These are phyloP conservation scores for Hymenoscyphus repandus DNA, from an alignment of 2,329 filamentous ascomycete genomes.

Conservation along the genomic window DNA sequence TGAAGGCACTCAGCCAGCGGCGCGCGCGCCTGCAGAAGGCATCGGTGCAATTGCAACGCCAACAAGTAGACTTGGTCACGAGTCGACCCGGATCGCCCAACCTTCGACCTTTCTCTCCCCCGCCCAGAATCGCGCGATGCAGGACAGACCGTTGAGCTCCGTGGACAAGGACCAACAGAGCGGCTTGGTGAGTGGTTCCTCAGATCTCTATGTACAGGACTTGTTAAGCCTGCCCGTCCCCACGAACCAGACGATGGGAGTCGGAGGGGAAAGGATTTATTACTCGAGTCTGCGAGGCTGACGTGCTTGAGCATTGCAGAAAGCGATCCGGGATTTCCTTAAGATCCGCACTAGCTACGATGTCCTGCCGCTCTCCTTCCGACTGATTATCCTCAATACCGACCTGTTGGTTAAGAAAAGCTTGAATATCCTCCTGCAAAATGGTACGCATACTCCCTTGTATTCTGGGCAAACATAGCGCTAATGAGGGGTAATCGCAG, in stretches of 20 bases:
- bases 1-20: constrained; percentile 27
- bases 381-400: constrained; percentile 92
- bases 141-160: constrained; percentile 45
- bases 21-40: constrained; percentile 16
- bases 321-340: constrained; percentile 89
- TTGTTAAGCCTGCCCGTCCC: background rate
- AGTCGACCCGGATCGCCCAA: constrained; percentile 30
- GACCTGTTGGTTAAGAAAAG: constrained; percentile 95
- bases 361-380: constrained; percentile 91
- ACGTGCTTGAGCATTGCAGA: constrained; percentile 45
- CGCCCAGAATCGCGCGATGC: constrained; percentile 29
- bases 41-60: constrained; percentile 21
- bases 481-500: constrained; percentile 42
- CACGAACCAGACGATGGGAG: background rate
- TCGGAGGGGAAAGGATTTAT: constrained; percentile 1
- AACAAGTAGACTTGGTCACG: constrained; percentile 29
- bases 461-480: background rate
- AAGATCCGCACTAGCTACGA: constrained; percentile 97
- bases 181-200: constrained; percentile 59
- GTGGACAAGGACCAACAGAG: constrained; percentile 74
- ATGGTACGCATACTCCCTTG: constrained; percentile 54
- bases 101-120: constrained; percentile 33
- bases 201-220: background rate
- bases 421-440: constrained; percentile 89
- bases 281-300: constrained; percentile 21